phyloP scores from a whole-genome alignment of 2,329 filamentous ascomycete genomes.

The Exophiala oligosperma region DNA sequence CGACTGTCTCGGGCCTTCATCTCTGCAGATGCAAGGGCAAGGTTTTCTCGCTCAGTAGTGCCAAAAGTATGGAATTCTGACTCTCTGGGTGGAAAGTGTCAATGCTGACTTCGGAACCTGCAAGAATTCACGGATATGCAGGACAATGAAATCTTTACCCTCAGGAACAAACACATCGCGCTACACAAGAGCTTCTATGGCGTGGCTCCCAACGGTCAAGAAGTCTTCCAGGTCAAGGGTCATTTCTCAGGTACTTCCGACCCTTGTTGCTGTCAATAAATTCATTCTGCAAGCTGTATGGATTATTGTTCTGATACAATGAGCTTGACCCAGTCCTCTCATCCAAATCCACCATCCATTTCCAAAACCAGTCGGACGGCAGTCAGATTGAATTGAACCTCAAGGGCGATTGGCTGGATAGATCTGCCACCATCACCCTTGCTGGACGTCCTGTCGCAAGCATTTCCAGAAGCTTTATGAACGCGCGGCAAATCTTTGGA shows the following conservation, averaged over 20 bases:
- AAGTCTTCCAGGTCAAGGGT: constrained; percentile 58
- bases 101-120: background rate
- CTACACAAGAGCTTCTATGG: constrained; percentile 6
- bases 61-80: background rate
- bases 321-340: background rate
- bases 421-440: constrained; percentile 58
- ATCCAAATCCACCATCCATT: constrained; percentile 46
- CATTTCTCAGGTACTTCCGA: constrained; percentile 41
- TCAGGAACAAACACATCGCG: constrained; percentile 7
- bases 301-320: background rate
- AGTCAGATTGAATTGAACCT: constrained; percentile 34
- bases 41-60: background rate
- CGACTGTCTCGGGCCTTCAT: background rate
- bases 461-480: constrained; percentile 61
- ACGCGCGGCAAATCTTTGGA: constrained; percentile 57
- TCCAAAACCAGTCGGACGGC: background rate
- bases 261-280: background rate
- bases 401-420: constrained; percentile 63
- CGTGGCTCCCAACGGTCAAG: constrained; percentile 47
- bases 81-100: background rate
- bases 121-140: constrained; percentile 5
- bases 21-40: background rate
- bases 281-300: background rate
- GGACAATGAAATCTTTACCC: constrained; percentile 10
- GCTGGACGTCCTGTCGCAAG: constrained; percentile 55